These are phyloP conservation scores for Marasmius fiardii DNA, from an alignment of 1,284 basidiomycete genomes.

Conservation along the genomic window DNA sequence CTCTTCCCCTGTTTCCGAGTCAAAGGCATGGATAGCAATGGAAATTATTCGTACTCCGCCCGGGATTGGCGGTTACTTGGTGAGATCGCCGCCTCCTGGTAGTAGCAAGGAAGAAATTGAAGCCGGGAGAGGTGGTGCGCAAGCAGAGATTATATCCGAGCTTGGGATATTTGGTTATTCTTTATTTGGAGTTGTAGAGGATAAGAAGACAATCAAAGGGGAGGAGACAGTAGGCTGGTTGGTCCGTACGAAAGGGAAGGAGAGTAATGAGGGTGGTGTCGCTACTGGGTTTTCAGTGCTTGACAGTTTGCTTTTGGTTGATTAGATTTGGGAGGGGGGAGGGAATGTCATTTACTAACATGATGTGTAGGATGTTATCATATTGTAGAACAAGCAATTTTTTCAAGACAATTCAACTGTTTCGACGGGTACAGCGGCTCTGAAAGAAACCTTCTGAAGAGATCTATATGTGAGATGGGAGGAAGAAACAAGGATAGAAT, in stretches of 20 bases:
- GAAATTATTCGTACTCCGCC: constrained; percentile 80
- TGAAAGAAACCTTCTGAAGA: too few relatives aligned
- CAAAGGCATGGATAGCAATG: constrained; percentile 91
- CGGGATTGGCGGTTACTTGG: constrained; percentile 66
- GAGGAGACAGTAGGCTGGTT: constrained; percentile 82
- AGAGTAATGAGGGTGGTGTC: constrained; percentile 93
- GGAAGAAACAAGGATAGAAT: too few relatives aligned
- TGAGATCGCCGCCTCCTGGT: constrained; percentile 38
- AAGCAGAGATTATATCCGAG: constrained; percentile 82
- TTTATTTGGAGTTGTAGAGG: constrained; percentile 56
- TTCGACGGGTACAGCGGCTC: too few relatives aligned
- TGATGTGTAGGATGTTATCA: too few relatives aligned
- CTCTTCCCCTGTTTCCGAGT: constrained; percentile 42
- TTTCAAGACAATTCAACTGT: too few relatives aligned
- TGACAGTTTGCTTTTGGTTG: constrained; percentile 77
- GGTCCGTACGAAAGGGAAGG: constrained; percentile 88
- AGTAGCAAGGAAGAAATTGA: constrained; percentile 24
- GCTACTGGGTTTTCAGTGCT: constrained; percentile 89
- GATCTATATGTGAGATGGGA: too few relatives aligned
- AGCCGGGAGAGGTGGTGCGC: constrained; percentile 36
- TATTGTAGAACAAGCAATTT: too few relatives aligned
- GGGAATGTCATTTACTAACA: too few relatives aligned
- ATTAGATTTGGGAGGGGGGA: constrained; percentile 19
- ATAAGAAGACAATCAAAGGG: constrained; percentile 25
- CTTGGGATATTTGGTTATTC: constrained; percentile 91